Base-by-base conservation (phyloP, 2,329 filamentous ascomycete species). In the Penicillium sp. region DNA sequence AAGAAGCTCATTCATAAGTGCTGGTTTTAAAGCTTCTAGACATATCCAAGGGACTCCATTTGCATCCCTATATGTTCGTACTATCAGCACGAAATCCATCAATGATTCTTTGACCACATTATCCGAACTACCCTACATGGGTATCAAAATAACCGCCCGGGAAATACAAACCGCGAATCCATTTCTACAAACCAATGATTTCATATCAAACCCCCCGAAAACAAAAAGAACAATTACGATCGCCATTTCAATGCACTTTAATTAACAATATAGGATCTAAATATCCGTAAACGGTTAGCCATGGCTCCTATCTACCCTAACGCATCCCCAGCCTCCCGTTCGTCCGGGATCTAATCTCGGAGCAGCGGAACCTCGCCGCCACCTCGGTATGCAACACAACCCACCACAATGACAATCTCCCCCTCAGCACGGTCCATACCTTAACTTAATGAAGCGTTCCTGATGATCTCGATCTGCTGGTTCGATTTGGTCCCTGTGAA, bases 361-460 rank as follows among this genome's bases (percentile, higher is more conserved):
- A 48, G 52, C 33, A 54, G 33, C 63, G 63, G 63, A 65, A 62
- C 58, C 50, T n/a, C 42, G 23, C 33, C 50, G 6, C 21, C 29
- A 21, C 42, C 51, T 25, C 29, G 26, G 39, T 29, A 35, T 31
- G 21, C 59, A 50, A 53, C 54, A 53, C 54, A 53, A 50, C 39
- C 51, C 51, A 31, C 50, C 31, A 19, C 46, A 23, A 35, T 14
- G 10, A 29, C 13, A 19, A n/a, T 19, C 19, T 39, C 13, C 31
- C 50, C 27, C 51, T 54, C 33, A 55, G 62, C 63, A 64, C 63
- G 60, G 64, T 58, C 64, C 64, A 35, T 58, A 62, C 45, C 58
- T 63, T 65, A 64, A 60, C 35, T 50, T 29, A 23, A 31, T 37
- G 6, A 13, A 16, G 19, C 39, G 55, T 60, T 44, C 61, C 57